A percentile compares a stretch with the other conserved stretches of the same genome.
Evolutionary conservation across 2,329 filamentous ascomycete genomes (phyloP).

Genomic region (Fusarium siculi): DNA sequence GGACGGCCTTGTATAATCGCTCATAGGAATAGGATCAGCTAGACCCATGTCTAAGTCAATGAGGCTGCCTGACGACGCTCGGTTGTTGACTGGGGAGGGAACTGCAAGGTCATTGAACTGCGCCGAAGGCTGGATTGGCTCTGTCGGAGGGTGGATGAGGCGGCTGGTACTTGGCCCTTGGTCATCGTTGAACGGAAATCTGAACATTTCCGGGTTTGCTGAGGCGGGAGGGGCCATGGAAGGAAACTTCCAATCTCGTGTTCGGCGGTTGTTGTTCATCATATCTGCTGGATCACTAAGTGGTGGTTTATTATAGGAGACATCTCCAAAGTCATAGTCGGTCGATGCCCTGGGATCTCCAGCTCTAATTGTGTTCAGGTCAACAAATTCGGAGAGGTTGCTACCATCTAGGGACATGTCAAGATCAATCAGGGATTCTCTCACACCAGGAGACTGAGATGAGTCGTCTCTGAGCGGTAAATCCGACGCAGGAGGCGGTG

Average conservation of each 20-base stretch:
- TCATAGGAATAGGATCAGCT: conserved; percentile 58
- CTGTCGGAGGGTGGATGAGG: conserved; percentile 64
- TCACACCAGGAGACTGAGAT: conserved; percentile 58
- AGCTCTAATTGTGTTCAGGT: conserved; percentile 70
- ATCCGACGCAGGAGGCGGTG: conserved; percentile 56
- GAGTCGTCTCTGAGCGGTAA: conserved; percentile 69
- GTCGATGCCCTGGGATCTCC: conserved; percentile 58
- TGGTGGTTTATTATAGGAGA: conserved; percentile 59
- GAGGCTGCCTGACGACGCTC: conserved; percentile 57
- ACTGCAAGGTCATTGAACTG: conserved; percentile 56
- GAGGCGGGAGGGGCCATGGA: conserved; percentile 62
- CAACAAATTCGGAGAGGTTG: conserved; percentile 67
- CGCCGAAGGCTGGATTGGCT: conserved; percentile 57
- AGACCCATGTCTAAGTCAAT: conserved; percentile 68
- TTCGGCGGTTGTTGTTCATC: conserved; percentile 60
- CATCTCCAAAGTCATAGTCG: conserved; percentile 61
- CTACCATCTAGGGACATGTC: conserved; percentile 68
- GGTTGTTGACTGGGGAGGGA: conserved; percentile 51
- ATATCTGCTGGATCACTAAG: conserved; percentile 68
- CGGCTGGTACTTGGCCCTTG: conserved; percentile 48
- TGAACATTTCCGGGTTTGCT: conserved; percentile 63
- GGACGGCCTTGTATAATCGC: conserved; percentile 63
- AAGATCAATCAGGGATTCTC: conserved; percentile 73
- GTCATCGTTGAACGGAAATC: conserved; percentile 59
- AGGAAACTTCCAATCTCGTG: conserved; percentile 69